phyloP scores from a whole-genome alignment of 805 yeast genomes.

The Komagataella mondaviorum region DNA sequence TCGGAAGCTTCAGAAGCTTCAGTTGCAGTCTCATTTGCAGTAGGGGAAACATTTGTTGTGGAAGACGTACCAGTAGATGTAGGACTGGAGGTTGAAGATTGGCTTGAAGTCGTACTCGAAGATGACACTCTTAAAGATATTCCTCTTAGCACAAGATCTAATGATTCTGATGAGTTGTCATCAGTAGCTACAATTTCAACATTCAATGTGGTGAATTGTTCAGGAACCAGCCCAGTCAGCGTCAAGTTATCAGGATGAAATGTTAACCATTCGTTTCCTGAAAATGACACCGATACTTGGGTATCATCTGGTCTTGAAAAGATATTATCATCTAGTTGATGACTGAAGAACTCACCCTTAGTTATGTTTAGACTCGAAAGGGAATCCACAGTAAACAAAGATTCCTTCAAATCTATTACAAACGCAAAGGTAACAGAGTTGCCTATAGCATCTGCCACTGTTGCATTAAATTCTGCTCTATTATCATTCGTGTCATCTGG shows the following conservation, averaged over 20 bases:
- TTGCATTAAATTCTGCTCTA: conserved; percentile 31
- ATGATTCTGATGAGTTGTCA: conserved; percentile 20
- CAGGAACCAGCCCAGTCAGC: conserved; percentile 54
- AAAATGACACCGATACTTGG: conserved; percentile 28
- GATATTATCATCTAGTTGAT: conserved; percentile 36
- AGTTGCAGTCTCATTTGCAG: conserved; percentile 13
- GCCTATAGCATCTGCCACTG: conserved; percentile 43
- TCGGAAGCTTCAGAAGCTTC: conserved; percentile 15
- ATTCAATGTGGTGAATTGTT: conserved; percentile 23
- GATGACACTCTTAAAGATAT: conserved; percentile 17
- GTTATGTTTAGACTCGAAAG: conserved; percentile 59
- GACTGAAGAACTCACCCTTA: conserved; percentile 43
- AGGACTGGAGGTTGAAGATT: conserved; percentile 14
- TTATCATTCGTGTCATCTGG: conserved; percentile 30
- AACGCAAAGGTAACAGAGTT: conserved; percentile 48
- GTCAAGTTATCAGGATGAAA: conserved; percentile 50
- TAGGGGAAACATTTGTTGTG: conserved; percentile 12
- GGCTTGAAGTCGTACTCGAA: conserved; percentile 11
- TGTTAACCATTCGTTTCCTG: conserved; percentile 44
- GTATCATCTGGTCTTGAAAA: conserved; percentile 44
- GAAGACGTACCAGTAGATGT: conserved; percentile 17
- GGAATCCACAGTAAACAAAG: conserved; percentile 40
- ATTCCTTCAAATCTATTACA: conserved; percentile 34
- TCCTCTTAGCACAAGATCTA: conserved; percentile 41
- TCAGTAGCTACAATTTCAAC: conserved; percentile 25